Conservation (phyloP, 2,329 filamentous ascomycete genomes). For the Talaromyces sp. region DNA sequence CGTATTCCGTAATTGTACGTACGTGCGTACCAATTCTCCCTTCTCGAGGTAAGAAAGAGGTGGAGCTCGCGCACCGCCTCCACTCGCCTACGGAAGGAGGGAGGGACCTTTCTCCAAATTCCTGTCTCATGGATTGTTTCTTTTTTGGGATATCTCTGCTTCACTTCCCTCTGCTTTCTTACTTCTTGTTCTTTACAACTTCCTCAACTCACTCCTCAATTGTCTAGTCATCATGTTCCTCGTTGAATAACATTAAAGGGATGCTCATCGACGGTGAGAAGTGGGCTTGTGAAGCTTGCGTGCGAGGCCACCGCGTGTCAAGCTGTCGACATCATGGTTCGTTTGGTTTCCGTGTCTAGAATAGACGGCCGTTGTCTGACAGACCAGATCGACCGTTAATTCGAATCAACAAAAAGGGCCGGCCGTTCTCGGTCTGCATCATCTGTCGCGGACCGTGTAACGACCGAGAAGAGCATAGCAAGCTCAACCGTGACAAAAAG, state of each 20-base stretch:
- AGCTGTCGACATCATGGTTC: constrained; percentile 94
- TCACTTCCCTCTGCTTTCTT: background rate
- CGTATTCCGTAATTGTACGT: background rate
- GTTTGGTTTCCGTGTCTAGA: constrained; percentile 35
- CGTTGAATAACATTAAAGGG: constrained; percentile 28
- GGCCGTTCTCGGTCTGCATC: constrained; percentile 94
- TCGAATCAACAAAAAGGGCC: constrained; percentile 96
- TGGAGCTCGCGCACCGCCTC: constrained; percentile 10
- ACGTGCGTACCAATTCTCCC: background rate
- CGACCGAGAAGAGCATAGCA: constrained; percentile 88
- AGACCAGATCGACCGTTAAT: constrained; percentile 75
- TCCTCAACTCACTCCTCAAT: background rate
- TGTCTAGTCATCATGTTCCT: constrained; percentile 12
- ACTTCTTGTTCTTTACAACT: constrained; percentile 60
- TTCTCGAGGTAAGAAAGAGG: background rate
- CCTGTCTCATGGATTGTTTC: background rate
- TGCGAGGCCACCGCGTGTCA: constrained; percentile 96
- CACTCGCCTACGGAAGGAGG: background rate
- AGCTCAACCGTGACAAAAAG: constrained; percentile 86
- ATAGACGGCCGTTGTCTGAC: background rate
- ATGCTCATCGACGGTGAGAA: constrained; percentile 96
- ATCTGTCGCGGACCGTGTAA: constrained; percentile 96
- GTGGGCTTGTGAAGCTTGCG: constrained; percentile 96
- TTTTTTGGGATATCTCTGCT: background rate
- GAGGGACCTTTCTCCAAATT: background rate